Percentiles rank a stretch among this genome's conserved stretches.
Evolutionary conservation across 2,329 filamentous ascomycete genomes (phyloP).

Genomic region (Ophiostoma angusticollis): DNA sequence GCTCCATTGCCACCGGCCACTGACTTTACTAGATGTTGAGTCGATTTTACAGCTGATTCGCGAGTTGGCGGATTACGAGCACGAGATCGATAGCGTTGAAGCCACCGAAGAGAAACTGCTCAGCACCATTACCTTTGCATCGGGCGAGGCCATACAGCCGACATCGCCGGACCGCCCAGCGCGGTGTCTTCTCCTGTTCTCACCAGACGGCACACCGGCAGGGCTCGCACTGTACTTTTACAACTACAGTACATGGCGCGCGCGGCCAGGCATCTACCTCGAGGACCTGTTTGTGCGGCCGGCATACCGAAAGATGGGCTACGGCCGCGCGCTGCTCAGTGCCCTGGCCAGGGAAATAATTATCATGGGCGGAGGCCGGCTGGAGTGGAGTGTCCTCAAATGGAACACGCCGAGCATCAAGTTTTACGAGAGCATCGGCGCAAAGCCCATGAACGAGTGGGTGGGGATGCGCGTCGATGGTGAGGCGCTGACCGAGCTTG

Average conservation of each 20-base stretch:
- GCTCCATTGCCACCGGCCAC: not conserved
- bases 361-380: conserved; percentile 55
- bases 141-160: conserved; percentile 38
- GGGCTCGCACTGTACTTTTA: conserved; percentile 89
- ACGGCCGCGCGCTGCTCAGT: conserved; percentile 62
- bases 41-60: conserved; percentile 71
- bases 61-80: conserved; percentile 80
- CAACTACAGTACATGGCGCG: conserved; percentile 90
- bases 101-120: conserved; percentile 64
- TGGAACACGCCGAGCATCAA: conserved; percentile 87
- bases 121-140: conserved; percentile 66
- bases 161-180: conserved; percentile 50
- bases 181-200: conserved; percentile 58
- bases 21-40: conserved; percentile 52
- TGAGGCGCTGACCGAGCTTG: conserved; percentile 49
- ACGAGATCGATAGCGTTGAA: conserved; percentile 58
- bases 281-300: conserved; percentile 82
- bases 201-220: conserved; percentile 35
- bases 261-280: conserved; percentile 78
- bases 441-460: conserved; percentile 56
- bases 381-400: conserved; percentile 86
- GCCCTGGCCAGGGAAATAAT: conserved; percentile 69
- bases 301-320: conserved; percentile 59
- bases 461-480: conserved; percentile 63
- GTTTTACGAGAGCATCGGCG: conserved; percentile 68